Percentiles rank a stretch among this genome's conserved stretches.
These are phyloP conservation scores for Spongospora subterranea DNA, from an alignment of 208 protist genomes.

Conservation along the genomic window DNA sequence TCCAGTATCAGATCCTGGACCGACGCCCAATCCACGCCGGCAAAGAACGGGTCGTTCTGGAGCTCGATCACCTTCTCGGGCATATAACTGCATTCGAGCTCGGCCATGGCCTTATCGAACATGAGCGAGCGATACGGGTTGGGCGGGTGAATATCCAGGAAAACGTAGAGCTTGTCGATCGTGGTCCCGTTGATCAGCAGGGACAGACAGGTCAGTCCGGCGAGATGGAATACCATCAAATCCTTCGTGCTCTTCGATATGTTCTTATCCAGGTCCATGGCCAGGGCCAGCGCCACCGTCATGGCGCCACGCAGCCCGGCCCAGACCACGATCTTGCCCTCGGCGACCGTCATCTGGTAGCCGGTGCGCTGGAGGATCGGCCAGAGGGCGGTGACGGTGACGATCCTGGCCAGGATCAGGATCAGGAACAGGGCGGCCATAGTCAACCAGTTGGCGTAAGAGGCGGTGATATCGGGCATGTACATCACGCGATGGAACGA, in stretches of 20 bases:
- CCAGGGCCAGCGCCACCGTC: constrained; percentile 57
- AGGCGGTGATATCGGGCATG: neutral
- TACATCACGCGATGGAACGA: constrained; percentile 48
- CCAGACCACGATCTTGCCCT: constrained; percentile 54
- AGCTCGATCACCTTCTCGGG: neutral
- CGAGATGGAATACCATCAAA: constrained; percentile 58
- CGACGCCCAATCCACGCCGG: neutral
- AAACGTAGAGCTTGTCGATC: constrained; percentile 44
- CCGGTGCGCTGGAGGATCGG: constrained; percentile 32
- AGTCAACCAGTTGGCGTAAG: neutral
- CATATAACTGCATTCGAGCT: constrained; percentile 51
- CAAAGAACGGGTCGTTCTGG: constrained; percentile 15
- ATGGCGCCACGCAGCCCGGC: constrained; percentile 60
- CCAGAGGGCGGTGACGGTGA: constrained; percentile 38
- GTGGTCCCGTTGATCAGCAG: constrained; percentile 61
- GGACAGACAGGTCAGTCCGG: constrained; percentile 52
- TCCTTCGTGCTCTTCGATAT: neutral
- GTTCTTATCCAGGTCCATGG: constrained; percentile 56
- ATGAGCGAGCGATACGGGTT: constrained; percentile 42
- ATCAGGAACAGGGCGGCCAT: constrained; percentile 13
- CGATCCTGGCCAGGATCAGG: constrained; percentile 1
- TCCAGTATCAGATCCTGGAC: constrained; percentile 22
- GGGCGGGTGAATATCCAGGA: constrained; percentile 50
- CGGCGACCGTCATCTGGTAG: constrained; percentile 8
- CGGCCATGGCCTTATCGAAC: constrained; percentile 43